phyloP scores from a whole-genome alignment of 331 rosid genomes.

The Stylosanthes scabra region DNA sequence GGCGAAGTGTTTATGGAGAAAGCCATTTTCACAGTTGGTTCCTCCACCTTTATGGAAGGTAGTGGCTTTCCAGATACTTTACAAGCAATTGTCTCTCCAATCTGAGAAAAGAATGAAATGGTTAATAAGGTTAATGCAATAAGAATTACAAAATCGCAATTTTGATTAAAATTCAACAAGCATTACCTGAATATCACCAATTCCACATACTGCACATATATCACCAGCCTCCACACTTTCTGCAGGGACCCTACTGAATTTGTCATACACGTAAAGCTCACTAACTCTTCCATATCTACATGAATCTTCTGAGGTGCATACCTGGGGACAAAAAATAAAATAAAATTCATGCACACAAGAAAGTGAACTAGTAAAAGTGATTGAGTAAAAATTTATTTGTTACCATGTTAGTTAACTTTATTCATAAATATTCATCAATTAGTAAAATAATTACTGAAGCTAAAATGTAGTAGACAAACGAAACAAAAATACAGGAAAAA shows the following conservation, averaged over 20 bases:
- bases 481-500: constrained; percentile 34
- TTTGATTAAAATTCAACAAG: constrained; percentile 29
- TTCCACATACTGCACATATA: constrained; percentile 98
- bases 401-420: constrained; percentile 4
- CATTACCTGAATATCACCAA: constrained; percentile 90
- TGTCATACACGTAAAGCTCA: constrained; percentile 94
- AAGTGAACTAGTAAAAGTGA: constrained; percentile 19
- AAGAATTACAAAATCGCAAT: not conserved
- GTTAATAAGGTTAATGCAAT: constrained; percentile 26
- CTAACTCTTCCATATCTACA: constrained; percentile 83
- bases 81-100: constrained; percentile 97
- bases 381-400: constrained; percentile 8
- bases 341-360: not conserved
- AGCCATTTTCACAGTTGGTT: constrained; percentile 98
- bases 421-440: constrained; percentile 39
- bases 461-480: constrained; percentile 36
- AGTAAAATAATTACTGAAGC: constrained; percentile 7
- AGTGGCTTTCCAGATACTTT: constrained; percentile 77
- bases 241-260: constrained; percentile 83
- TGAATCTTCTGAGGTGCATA: constrained; percentile 88
- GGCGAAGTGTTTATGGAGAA: constrained; percentile 93
- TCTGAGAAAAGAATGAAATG: constrained; percentile 52
- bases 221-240: constrained; percentile 93
- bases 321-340: constrained; percentile 50
- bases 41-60: constrained; percentile 97